Evolutionary conservation across 2,329 filamentous ascomycete genomes (phyloP), one percentile per base, ranked within the genome.

Genomic region (Corynespora cassiicola): DNA sequence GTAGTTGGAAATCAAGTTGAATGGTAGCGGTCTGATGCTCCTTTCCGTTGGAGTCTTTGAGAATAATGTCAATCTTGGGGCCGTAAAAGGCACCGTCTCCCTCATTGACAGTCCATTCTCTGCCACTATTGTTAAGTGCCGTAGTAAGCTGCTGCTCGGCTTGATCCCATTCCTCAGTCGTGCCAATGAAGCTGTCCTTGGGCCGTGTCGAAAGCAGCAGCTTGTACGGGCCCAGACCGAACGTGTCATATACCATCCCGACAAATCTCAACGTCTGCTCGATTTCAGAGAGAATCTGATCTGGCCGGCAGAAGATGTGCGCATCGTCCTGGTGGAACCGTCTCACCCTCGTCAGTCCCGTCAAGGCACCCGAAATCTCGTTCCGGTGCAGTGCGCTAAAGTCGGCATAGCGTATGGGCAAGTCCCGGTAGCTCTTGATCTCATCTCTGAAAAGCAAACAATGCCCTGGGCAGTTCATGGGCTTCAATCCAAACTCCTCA

Each of bases 391-490:
- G 75, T 2, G 88, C 83, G 57, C 88, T 89, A 61, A 95, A 95
- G 66, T 95, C 90, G 39, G 90, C 88, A 68, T 89, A 90, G 56
- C 90, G 84, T 45, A 95, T 79, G 1, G 90, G 90, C 12, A 95
- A 74, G 50, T 95, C 87, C 49, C 86, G 81, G 68, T 92, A 92
- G 53, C 85, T 90, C 45, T 84, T 82, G 40, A 79, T 78, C 50
- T 85, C 80, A 30, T 85, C 85, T 44, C 81, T 85, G 64, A 95
- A 95, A 46, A 95, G 80, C 48, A 95, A 75, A 63, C 89, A 95
- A 68, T 95, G 90, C 3, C 89, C 90, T 0, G 90, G 90, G 63
- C 90, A 95, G 63, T 95, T 95, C 90, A 95, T 95, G 10, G 90
- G 90, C 68, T 95, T 95, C 53, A 95, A 73, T 12, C 88, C 88